These are phyloP conservation scores for Eutrema heterophyllum DNA, from an alignment of 345 rosid species.

Conservation along the genomic window DNA sequence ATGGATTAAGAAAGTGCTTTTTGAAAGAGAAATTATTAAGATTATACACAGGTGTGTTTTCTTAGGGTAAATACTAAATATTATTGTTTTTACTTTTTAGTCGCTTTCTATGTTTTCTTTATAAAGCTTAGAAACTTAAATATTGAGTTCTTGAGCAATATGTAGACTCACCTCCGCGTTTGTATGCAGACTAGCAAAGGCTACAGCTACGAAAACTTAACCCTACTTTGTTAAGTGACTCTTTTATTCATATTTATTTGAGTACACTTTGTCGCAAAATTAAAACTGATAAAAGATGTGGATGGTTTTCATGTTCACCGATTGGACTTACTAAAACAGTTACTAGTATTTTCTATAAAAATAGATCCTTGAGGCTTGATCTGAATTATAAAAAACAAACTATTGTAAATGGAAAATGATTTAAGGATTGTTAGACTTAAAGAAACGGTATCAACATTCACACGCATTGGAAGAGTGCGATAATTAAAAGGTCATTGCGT, in stretches of 20 bases:
- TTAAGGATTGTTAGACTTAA: neutral
- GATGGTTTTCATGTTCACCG: neutral
- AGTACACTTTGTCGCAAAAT: neutral
- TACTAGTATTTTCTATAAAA: neutral
- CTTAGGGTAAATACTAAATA: neutral
- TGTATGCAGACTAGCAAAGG: neutral
- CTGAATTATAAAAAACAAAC: neutral
- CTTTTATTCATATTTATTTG: neutral
- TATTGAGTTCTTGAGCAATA: neutral
- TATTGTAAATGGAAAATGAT: neutral
- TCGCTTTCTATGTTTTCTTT: neutral
- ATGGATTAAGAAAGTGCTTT: neutral
- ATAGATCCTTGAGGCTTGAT: neutral
- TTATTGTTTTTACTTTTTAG: neutral
- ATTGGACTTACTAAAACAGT: neutral
- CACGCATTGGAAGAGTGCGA: constrained; percentile 20
- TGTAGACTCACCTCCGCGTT: neutral
- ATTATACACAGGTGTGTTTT: neutral
- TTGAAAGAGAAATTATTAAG: neutral
- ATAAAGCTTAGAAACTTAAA: neutral
- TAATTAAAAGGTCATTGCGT: constrained; percentile 11
- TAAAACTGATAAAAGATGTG: neutral
- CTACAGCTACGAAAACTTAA: neutral
- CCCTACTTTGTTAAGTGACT: neutral
- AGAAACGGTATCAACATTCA: constrained; percentile 13